Conservation (phyloP, 139 green algal genomes). For the Pleodorina starrii region DNA sequence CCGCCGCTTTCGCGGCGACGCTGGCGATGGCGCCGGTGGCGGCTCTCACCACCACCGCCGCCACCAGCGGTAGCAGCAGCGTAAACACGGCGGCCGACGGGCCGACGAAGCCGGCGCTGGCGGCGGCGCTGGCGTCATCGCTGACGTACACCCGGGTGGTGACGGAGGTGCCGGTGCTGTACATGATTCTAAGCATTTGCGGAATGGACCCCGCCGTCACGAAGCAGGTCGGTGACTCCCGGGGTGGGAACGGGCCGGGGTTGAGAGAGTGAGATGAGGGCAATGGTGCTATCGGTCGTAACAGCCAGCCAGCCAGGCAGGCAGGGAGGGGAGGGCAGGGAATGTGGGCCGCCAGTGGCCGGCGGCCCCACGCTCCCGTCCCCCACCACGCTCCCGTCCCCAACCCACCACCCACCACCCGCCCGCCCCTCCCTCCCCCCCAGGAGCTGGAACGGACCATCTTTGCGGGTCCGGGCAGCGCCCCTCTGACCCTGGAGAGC, state of each 20-base stretch:
- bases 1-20: neutral
- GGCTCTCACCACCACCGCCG: neutral
- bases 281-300: too few relatives aligned
- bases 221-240: neutral
- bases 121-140: neutral
- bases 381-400: too few relatives aligned
- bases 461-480: conserved; percentile 45
- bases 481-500: conserved; percentile 35
- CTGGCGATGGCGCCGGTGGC: neutral
- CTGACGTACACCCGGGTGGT: neutral
- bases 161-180: conserved; percentile 35
- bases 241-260: neutral
- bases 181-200: conserved; percentile 36
- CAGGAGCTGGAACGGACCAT: conserved; percentile 50
- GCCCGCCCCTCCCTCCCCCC: neutral
- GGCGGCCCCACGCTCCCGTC: too few relatives aligned
- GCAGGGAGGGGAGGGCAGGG: too few relatives aligned
- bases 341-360: too few relatives aligned
- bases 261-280: neutral
- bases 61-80: conserved; percentile 6
- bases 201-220: neutral
- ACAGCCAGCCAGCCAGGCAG: too few relatives aligned
- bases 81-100: neutral
- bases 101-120: neutral
- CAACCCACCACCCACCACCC: too few relatives aligned